A percentile compares a stretch with the other conserved stretches of the same genome.
Conservation (phyloP, 2,329 filamentous ascomycete species). For the Chaetomium olivaceum region DNA sequence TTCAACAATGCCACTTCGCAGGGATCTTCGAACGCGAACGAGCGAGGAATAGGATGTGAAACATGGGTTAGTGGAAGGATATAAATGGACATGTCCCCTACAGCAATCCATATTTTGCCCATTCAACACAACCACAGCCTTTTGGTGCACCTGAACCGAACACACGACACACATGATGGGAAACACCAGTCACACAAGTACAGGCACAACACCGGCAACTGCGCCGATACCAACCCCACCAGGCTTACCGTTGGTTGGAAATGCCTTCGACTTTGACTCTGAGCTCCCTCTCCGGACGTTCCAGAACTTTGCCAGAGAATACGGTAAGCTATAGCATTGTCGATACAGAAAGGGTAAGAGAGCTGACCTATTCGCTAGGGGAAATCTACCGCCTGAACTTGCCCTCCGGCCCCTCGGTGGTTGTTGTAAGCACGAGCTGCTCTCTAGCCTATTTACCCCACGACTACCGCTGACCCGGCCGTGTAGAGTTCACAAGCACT, state of each 20-base stretch:
- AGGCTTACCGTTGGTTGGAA: constrained; percentile 16
- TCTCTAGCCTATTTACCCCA: not conserved
- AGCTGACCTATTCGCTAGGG: constrained; percentile 40
- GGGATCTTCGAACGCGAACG: not conserved
- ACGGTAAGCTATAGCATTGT: constrained; percentile 3
- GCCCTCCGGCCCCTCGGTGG: constrained; percentile 41
- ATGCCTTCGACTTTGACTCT: constrained; percentile 7
- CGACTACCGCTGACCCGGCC: not conserved
- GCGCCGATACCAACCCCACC: constrained; percentile 14
- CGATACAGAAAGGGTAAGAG: not conserved
- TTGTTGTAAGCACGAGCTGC: constrained; percentile 26
- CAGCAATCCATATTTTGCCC: not conserved
- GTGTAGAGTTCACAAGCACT: constrained; percentile 45
- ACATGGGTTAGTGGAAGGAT: not conserved
- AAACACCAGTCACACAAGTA: not conserved
- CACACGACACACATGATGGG: not conserved
- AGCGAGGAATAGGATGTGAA: not conserved
- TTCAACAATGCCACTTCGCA: not conserved
- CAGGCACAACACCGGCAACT: not conserved
- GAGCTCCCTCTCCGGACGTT: constrained; percentile 11
- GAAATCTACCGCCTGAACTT: constrained; percentile 61
- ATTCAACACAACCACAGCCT: not conserved
- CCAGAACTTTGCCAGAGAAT: constrained; percentile 9
- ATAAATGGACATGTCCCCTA: not conserved
- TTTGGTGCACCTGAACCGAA: not conserved